phyloP scores from a whole-genome alignment of 345 rosid species.

The Eucalyptus decipiens region DNA sequence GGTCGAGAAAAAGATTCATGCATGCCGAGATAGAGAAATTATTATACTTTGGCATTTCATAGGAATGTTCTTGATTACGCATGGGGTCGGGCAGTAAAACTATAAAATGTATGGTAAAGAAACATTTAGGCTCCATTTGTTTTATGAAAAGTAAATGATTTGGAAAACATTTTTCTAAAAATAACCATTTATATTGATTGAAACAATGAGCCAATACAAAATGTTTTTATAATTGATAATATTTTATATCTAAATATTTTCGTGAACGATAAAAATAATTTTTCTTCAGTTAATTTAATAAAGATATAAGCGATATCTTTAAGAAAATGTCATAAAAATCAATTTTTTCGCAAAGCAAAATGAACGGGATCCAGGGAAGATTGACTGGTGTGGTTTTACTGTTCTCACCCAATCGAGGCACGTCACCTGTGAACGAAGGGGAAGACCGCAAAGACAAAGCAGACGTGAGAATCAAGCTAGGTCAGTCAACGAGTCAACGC shows the following conservation, averaged over 20 bases:
- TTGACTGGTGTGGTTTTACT: not conserved
- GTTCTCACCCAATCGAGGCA: not conserved
- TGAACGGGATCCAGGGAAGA: not conserved
- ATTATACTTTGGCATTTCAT: not conserved
- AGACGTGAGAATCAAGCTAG: not conserved
- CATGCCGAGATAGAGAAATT: not conserved
- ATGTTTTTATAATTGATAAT: fast-evolving
- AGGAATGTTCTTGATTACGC: not conserved
- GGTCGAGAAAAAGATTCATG: not conserved
- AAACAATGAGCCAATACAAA: not conserved
- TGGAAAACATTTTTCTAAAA: too few relatives aligned
- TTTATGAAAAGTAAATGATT: too few relatives aligned
- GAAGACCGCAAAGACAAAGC: not conserved
- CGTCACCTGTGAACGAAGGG: not conserved
- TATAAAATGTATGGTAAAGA: too few relatives aligned
- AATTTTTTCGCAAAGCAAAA: too few relatives aligned
- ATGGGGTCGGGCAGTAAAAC: too few relatives aligned
- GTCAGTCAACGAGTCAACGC: not conserved
- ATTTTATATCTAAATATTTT: too few relatives aligned
- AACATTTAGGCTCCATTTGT: fast-evolving
- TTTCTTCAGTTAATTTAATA: too few relatives aligned
- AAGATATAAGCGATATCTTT: not conserved
- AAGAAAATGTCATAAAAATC: not conserved
- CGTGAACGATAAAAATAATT: fast-evolving
- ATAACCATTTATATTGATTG: not conserved